A percentile compares a stretch with the other conserved stretches of the same genome.
Conservation (phyloP, 2,329 filamentous ascomycete species). For the Chrysosporium queenslandicum region DNA sequence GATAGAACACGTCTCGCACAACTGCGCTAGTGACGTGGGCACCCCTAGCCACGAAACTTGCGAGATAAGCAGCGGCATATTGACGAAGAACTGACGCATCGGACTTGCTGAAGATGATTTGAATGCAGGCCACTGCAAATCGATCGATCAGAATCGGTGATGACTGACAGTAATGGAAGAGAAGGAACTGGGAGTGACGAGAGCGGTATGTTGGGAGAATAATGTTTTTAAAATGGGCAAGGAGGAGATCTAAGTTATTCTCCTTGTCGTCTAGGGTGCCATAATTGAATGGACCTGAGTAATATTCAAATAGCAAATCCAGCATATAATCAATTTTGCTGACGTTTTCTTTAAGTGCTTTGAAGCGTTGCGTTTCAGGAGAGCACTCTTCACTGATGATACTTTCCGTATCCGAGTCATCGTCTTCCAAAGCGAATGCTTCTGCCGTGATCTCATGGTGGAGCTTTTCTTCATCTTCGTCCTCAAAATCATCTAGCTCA, state of each 20-base stretch:
- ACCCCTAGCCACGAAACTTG: conserved; percentile 86
- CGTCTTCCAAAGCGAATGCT: conserved; percentile 16
- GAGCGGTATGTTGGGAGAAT: conserved; percentile 87
- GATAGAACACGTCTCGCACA: conserved; percentile 71
- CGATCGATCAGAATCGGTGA: conserved; percentile 68
- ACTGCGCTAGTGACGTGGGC: conserved; percentile 65
- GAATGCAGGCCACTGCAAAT: conserved; percentile 69
- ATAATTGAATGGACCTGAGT: conserved; percentile 60
- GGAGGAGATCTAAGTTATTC: conserved; percentile 64
- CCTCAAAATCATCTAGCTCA: conserved; percentile 84
- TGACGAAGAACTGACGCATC: conserved; percentile 66
- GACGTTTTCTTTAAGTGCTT: conserved; percentile 71
- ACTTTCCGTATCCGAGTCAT: conserved; percentile 54
- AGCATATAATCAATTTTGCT: conserved; percentile 86
- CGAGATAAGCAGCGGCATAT: conserved; percentile 80
- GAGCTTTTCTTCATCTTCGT: conserved; percentile 68
- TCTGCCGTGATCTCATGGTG: conserved; percentile 28
- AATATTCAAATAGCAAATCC: conserved; percentile 76
- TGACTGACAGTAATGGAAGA: conserved; percentile 89
- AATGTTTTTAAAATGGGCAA: conserved; percentile 76
- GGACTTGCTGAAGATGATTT: conserved; percentile 59
- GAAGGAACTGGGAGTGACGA: conserved; percentile 85
- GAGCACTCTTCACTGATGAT: conserved; percentile 52
- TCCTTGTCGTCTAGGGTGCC: conserved; percentile 60
- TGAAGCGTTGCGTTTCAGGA: conserved; percentile 38